A percentile compares a stretch with the other conserved stretches of the same genome.
These are phyloP conservation scores for Linnemannia hyalina DNA, from an alignment of 192 early-diverging fungal genomes.

Conservation along the genomic window DNA sequence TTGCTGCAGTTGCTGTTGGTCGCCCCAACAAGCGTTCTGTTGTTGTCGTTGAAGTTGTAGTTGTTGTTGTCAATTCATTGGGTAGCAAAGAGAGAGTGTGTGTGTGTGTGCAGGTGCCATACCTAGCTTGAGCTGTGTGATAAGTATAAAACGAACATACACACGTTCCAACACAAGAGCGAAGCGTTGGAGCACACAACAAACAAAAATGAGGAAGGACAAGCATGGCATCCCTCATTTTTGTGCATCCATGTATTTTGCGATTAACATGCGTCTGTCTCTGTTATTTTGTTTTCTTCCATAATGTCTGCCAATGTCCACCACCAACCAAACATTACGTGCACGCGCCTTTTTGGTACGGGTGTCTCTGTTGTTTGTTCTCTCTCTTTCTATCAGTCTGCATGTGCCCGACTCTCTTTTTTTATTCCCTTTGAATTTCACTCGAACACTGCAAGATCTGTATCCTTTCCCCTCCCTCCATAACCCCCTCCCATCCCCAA, in stretches of 20 bases:
- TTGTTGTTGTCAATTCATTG: not conserved
- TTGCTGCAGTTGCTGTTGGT: too few relatives aligned
- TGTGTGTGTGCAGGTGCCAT: not conserved
- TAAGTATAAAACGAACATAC: not conserved
- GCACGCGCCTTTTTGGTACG: constrained; percentile 2
- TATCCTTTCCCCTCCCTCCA: not conserved
- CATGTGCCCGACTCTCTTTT: not conserved
- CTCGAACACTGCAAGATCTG: not conserved
- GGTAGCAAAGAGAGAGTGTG: not conserved
- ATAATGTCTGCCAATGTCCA: not conserved
- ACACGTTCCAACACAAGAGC: not conserved
- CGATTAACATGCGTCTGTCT: not conserved
- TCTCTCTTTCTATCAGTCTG: not conserved
- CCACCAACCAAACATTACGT: not conserved
- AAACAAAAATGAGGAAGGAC: not conserved
- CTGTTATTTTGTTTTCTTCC: not conserved
- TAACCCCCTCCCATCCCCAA: not conserved
- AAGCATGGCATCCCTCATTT: not conserved
- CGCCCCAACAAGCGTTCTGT: too few relatives aligned
- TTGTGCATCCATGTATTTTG: not conserved
- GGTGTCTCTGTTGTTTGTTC: not conserved
- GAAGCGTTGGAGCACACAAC: not conserved
- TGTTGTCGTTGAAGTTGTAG: too few relatives aligned
- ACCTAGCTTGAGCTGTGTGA: not conserved
- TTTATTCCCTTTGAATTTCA: too few relatives aligned